A percentile compares a stretch with the other conserved stretches of the same genome.
These are phyloP conservation scores for Psidium guajava DNA, from an alignment of 345 rosid species.

Conservation along the genomic window DNA sequence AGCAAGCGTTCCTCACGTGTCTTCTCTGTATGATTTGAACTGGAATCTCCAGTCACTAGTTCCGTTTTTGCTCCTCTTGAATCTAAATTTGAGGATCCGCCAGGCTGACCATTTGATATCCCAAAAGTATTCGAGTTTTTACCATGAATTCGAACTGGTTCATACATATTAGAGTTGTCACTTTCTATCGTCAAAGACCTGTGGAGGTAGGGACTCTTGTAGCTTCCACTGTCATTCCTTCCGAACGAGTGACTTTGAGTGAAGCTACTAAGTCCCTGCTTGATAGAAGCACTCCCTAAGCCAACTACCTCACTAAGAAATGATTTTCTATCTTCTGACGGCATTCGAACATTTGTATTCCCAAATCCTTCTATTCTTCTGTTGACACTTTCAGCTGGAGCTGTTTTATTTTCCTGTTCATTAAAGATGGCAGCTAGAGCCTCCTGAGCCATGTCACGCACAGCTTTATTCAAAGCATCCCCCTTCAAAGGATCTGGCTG, in stretches of 20 bases:
- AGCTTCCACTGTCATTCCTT: conserved; percentile 73
- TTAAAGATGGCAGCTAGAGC: conserved; percentile 72
- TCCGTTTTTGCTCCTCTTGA: conserved; percentile 28
- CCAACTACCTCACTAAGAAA: conserved; percentile 92
- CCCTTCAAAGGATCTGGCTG: conserved; percentile 83
- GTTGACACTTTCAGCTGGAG: conserved; percentile 49
- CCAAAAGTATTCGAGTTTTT: conserved; percentile 38
- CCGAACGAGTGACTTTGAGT: conserved; percentile 51
- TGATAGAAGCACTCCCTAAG: conserved; percentile 90
- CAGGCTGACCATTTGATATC: conserved; percentile 22
- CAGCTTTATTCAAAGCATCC: conserved; percentile 90
- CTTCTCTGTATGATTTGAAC: conserved; percentile 37
- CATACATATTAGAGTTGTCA: conserved; percentile 55
- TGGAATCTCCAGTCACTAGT: conserved; percentile 29
- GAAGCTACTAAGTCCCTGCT: conserved; percentile 76
- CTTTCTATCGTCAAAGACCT: conserved; percentile 74
- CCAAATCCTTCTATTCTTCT: conserved; percentile 93
- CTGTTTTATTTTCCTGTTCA: conserved; percentile 59
- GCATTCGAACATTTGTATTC: conserved; percentile 65
- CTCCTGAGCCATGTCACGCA: conserved; percentile 85
- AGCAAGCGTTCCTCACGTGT: conserved; percentile 78
- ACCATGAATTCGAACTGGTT: conserved; percentile 46
- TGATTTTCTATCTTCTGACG: conserved; percentile 73
- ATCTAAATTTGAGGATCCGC: conserved; percentile 58
- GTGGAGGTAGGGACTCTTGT: conserved; percentile 74